Base-by-base conservation (phyloP, 2,329 filamentous ascomycete species). In the Aspergillus luchuensis region DNA sequence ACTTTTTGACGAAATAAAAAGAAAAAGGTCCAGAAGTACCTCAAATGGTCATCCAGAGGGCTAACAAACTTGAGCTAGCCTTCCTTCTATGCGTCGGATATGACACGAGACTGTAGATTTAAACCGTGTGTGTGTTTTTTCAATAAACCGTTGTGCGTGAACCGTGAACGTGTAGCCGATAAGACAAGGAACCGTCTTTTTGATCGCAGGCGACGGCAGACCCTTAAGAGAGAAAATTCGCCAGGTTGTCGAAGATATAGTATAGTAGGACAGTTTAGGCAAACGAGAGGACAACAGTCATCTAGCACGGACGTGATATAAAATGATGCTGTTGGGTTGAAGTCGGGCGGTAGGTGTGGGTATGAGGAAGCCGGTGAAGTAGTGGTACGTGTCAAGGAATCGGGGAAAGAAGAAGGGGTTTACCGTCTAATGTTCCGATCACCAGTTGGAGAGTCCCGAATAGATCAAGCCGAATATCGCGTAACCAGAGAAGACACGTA, bases 71-170 rank as follows among this genome's bases (percentile, higher is more conserved):
- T 56, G 38, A 45, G 56, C 55, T 49, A 57, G 59, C 28, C 45
- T 33, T 48, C 58, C 59, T 47, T 54, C 50, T 47, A 53, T 38
- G 36, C 57, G 56, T 49, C 60, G 63, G 57, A 66, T 66, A 67
- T 63, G 53, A 51, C 52, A 41, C 50, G 25, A 49, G 41, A 41
- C 15, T 50, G 36, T n/a, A 49, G 38, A 51, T 53, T 68, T 65
- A 61, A 70, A 65, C 63, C 67, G 66, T 57, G 62, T 57, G 61
- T 57, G 62, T 63, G 52, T 60, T 63, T 65, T 62, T 63, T 63
- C 69, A 67, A 67, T 64, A 69, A 66, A 73, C 72, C 72, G 71
- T 70, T 70, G 63, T 65, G 70, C 69, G 66, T 67, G 59, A 60
- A 72, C 72, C 72, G 70, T 68, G 45, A 69, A 71, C 66, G 69